Conservation (phyloP, 2,329 filamentous ascomycete species). For the Cytospora mali region DNA sequence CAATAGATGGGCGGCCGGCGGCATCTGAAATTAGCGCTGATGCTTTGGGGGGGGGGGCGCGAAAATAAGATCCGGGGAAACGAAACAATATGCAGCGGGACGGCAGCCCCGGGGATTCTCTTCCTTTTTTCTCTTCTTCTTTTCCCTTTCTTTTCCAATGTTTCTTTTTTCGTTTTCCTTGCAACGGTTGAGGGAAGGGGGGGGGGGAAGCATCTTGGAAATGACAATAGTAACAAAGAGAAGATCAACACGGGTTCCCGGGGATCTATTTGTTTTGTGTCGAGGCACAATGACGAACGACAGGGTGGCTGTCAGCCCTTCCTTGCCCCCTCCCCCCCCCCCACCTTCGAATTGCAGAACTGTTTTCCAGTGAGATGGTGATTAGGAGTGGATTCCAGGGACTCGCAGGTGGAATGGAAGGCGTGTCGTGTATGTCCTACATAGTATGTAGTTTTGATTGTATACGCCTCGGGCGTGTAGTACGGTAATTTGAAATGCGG, state of each 20-base stretch:
- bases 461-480: not conserved
- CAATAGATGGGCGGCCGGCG: not conserved
- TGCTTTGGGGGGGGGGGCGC: not conserved
- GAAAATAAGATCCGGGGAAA: not conserved
- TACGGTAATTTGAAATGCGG: not conserved
- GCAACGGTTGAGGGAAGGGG: not conserved
- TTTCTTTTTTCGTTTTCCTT: not conserved
- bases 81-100: not conserved
- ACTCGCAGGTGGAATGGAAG: conserved; percentile 1
- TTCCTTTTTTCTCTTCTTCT: too few relatives aligned
- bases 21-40: not conserved
- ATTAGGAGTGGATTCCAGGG: not conserved
- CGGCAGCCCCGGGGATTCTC: not conserved
- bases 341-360: not conserved
- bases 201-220: too few relatives aligned
- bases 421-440: not conserved
- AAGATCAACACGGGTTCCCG: not conserved
- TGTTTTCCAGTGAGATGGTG: not conserved
- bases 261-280: not conserved
- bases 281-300: too few relatives aligned
- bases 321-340: too few relatives aligned
- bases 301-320: not conserved
- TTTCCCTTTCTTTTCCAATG: too few relatives aligned
- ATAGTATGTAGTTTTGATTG: too few relatives aligned
- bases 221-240: too few relatives aligned